Evolutionary conservation across 2,329 filamentous ascomycete species (phyloP), one percentile per base, ranked within the genome.

Genomic region (Gaeumannomyces sp.): DNA sequence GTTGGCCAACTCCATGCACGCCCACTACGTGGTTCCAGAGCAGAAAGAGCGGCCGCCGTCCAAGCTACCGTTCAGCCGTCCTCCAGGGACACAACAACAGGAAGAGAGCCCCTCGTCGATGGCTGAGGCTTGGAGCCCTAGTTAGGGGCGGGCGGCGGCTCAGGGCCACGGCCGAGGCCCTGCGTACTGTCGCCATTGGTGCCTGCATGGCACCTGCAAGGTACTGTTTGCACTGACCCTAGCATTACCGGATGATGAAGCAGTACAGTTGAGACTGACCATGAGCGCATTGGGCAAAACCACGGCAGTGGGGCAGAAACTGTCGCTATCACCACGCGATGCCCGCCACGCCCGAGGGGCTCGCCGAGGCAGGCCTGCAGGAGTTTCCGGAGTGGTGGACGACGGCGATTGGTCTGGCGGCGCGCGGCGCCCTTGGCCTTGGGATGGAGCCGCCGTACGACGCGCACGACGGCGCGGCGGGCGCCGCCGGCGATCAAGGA

Each of bases 311-410:
- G 73, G 79, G 77, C 4, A 62, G 65, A 8, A 67, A 71, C 11
- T 85, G 83, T 71, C 74, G 75, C 4, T 80, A 76, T 70, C 68
- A 70, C 60, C 83, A 85, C 71, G 70, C 69, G 65, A 83, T 85
- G 81, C 83, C 82, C 4, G 70, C 69, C 66, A 79, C 77, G 0
- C 35, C 66, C 5, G 72, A 73, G 22, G 80, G 76, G 1, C 76
- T 83, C 8, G 70, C 69, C 11, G 73, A 75, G 64, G 75, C 81
- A 28, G 80, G 81, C 0, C 74, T 84, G 13, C 62, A 56, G 11
- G 72, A 74, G 66, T 73, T 76, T 62, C 82, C 82, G 1, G 66
- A 66, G 1, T 84, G 82, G 82, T 83, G 73, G 71, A 64, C 66
- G 13, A 63, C 66, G 31, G 58, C 64, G 58, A 56, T 67, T 61